Conservation (phyloP, 129 eudicot genomes). For the Flaveria sonorensis region DNA sequence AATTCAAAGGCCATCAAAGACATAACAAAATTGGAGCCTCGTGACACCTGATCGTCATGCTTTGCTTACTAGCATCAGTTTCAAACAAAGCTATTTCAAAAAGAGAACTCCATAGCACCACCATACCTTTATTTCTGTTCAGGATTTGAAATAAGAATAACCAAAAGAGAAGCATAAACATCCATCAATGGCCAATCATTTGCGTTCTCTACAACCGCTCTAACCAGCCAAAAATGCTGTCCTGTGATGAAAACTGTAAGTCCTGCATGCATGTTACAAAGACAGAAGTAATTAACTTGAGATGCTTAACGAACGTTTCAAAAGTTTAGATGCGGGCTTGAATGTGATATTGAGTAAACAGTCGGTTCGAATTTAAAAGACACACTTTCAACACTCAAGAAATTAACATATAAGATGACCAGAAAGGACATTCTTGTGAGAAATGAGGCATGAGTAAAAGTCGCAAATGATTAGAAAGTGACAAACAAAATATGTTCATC, state of each 20-base stretch:
- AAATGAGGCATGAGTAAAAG: no score
- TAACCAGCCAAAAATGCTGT: constrained; percentile 64
- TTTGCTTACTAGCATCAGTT: constrained; percentile 1
- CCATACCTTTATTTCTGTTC: constrained; percentile 15
- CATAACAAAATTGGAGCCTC: constrained; percentile 20
- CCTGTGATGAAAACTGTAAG: constrained; percentile 72
- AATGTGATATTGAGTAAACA: no score
- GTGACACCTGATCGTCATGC: constrained; percentile 9
- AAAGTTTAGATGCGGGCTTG: no score
- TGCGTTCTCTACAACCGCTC: constrained; percentile 36
- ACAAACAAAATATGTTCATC: neutral
- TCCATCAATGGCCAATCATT: neutral
- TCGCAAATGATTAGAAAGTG: neutral
- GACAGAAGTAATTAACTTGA: neutral
- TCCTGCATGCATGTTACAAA: constrained; percentile 50
- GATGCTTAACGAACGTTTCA: neutral
- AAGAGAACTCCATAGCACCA: constrained; percentile 25
- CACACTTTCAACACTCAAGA: no score
- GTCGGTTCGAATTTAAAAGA: no score
- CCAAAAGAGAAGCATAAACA: constrained; percentile 2
- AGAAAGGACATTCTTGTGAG: no score
- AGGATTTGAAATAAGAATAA: neutral
- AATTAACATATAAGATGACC: no score
- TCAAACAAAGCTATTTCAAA: constrained; percentile 9
- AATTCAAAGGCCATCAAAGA: constrained; percentile 16